phyloP scores from a whole-genome alignment of 1,284 basidiomycete species.

The Trametes pubescens region DNA sequence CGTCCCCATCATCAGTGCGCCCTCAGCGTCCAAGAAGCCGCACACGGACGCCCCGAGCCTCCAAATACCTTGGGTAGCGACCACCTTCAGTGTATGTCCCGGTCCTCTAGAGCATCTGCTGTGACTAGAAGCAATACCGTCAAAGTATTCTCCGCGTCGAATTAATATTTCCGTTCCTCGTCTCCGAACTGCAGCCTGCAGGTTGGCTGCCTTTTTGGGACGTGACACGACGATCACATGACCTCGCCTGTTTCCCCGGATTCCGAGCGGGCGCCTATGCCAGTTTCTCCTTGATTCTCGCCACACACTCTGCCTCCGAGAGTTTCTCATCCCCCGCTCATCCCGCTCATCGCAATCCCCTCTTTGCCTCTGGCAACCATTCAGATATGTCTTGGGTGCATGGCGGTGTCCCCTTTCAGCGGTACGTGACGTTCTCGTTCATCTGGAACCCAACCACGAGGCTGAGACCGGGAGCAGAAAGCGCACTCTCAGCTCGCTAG shows the following conservation, averaged over 20 bases:
- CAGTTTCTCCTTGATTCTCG: slow-evolving; percentile 1
- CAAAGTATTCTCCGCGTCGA: too few species aligned
- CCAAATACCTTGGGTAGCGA: too few species aligned
- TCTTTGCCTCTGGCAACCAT: neutral
- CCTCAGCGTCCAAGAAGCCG: too few species aligned
- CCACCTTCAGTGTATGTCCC: too few species aligned
- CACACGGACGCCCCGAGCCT: too few species aligned
- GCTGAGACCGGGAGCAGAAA: slow-evolving; percentile 17
- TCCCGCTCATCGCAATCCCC: slow-evolving; percentile 3
- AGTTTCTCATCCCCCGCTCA: slow-evolving; percentile 13
- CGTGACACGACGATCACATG: slow-evolving; percentile 28
- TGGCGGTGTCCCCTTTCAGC: neutral
- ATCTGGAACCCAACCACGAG: neutral
- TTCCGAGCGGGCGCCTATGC: slow-evolving; percentile 7
- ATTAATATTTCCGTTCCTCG: too few species aligned
- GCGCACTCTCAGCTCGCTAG: slow-evolving; percentile 16
- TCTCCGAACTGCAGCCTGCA: too few species aligned
- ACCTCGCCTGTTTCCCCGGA: slow-evolving; percentile 15
- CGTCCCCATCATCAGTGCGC: too few species aligned
- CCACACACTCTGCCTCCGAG: slow-evolving; percentile 19
- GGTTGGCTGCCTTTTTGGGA: slow-evolving; percentile 16
- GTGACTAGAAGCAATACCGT: too few species aligned
- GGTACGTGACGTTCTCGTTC: slow-evolving; percentile 3
- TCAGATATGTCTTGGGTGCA: slow-evolving; percentile 8
- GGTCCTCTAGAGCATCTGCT: too few species aligned